Evolutionary conservation across 805 yeast species (phyloP), one percentile per base, ranked within the genome.

Genomic region (Schizosaccharomyces octosporus): DNA sequence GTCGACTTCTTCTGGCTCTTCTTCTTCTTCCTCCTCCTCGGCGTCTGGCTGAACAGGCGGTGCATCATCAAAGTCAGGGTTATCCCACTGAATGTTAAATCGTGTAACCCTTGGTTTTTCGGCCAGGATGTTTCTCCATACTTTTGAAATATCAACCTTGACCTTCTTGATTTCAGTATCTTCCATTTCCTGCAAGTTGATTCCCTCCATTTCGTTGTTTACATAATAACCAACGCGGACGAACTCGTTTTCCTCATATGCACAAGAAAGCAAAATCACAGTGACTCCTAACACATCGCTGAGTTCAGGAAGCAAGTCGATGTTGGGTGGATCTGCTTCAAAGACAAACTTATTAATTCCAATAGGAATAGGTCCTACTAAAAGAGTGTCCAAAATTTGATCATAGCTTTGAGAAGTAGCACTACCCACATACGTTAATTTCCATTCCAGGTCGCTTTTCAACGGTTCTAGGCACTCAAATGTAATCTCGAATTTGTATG

Each of bases 301-400:
- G 31, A 51, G 57, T 2, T 96, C 96, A 0, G 99, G 99, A 65
- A 93, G 93, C 66, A 89, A 73, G 66, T 90, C 97, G 0, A 97
- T 94, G 0, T 90, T 82, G 0, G 99, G 99, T 0, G 99, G 95
- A 68, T 94, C 97, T 0, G 97, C 97, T 21, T 86, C 81, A 71
- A 93, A 85, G 11, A 89, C 78, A 68, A 93, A 93, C 72, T 90
- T 88, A 70, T 93, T 93, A 51, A 90, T 82, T 0, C 99, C 99
- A 1, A 93, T 95, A 0, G 98, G 99, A 1, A 93, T 95, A 0
- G 99, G 99, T 0, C 99, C 99, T 3, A 93, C 99, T n/a, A 93
- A 74, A 48, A 93, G 82, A 1, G 97, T 88, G 69, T 93, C 99
- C 62, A 93, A 75, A 70, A 89, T 97, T 72, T 93, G 99, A 71